Base-by-base conservation (phyloP, 495 filamentous ascomycete genomes). In the Aspergillus affinis region DNA sequence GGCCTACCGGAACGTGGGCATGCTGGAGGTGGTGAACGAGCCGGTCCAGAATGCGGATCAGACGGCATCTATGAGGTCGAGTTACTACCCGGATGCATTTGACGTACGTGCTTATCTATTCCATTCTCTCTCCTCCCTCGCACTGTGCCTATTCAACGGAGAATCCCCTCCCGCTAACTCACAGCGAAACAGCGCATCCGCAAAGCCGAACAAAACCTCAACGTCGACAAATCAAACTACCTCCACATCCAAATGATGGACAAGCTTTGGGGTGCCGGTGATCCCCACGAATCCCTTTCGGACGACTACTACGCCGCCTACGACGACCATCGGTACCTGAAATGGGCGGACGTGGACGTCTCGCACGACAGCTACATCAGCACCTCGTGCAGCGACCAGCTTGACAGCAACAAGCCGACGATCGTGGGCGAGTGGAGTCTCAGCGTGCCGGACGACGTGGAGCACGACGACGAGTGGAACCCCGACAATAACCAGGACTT, bases 381-480 rank as follows among this genome's bases (percentile, higher is more conserved):
- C 2, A 70, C 75, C 1, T 80, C 82, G 0, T 88, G 85, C 66
- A 69, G 58, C 30, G 81, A 85, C 59, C 72, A 81, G 55, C 68
- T 73, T 15, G 75, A 73, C 47, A 76, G 75, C 58, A 72, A 78
- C 62, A 67, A 62, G 47, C 80, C 80, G 3, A 74, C 75, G 21
- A 74, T 88, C 23, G 77, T 86, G 7, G 83, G 84, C 13, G 85
- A 88, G 59, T 88, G 82, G 79, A 82, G 78, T 57, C 54, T 87
- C 20, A 71, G 72, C 45, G 72, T 78, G 18, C 75, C 77, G 3
- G 75, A 81, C 57, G 59, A 75, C 29, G 74, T 82, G 3, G 67
- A 84, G 67, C 68, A 60, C 55, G 74, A 60, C 10, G 21, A 67
- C n/a, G 79, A 78, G 15, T 84, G 81, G 72, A 68, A 75, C 26